Evolutionary conservation across 2,329 filamentous ascomycete genomes (phyloP).

Genomic region (Stylonectria norvegica): DNA sequence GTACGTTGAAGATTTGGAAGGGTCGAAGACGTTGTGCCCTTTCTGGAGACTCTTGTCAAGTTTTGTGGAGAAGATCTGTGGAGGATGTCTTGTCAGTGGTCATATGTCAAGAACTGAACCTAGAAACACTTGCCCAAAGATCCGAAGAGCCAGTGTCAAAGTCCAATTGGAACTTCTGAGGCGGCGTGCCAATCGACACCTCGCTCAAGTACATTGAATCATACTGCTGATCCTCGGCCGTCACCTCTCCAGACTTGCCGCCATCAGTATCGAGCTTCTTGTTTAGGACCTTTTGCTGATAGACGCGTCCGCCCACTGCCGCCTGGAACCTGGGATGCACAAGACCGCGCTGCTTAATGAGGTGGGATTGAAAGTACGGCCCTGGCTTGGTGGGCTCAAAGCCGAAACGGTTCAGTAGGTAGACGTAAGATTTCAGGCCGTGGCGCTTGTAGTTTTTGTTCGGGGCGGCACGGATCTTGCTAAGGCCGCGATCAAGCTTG

Average conservation of each 20-base stretch:
- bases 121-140: constrained; percentile 4
- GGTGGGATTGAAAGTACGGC: constrained; percentile 5
- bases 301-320: constrained; percentile 2
- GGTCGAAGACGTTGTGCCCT: constrained; percentile 3
- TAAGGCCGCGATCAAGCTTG: constrained; percentile 2
- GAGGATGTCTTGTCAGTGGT: constrained; percentile 1
- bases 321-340: constrained; percentile 3
- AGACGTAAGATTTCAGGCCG: constrained; percentile 6
- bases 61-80: constrained; percentile 5
- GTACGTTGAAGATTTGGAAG: constrained; percentile 1
- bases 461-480: constrained; percentile 2
- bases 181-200: constrained; percentile 3
- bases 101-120: neutral
- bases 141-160: constrained; percentile 6
- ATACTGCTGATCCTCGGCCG: constrained; percentile 6
- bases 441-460: constrained; percentile 8
- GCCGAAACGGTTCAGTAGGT: constrained; percentile 5
- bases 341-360: constrained; percentile 5
- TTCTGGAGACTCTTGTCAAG: constrained; percentile 5
- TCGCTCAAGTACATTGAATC: constrained; percentile 5
- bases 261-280: constrained; percentile 5
- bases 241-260: constrained; percentile 2
- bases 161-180: constrained; percentile 3
- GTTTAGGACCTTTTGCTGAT: constrained; percentile 1
- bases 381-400: constrained; percentile 6